Percentiles rank a stretch among this genome's conserved stretches.
phyloP scores from a whole-genome alignment of 2,329 filamentous ascomycete genomes.

The Sporothrix euskadiensis region DNA sequence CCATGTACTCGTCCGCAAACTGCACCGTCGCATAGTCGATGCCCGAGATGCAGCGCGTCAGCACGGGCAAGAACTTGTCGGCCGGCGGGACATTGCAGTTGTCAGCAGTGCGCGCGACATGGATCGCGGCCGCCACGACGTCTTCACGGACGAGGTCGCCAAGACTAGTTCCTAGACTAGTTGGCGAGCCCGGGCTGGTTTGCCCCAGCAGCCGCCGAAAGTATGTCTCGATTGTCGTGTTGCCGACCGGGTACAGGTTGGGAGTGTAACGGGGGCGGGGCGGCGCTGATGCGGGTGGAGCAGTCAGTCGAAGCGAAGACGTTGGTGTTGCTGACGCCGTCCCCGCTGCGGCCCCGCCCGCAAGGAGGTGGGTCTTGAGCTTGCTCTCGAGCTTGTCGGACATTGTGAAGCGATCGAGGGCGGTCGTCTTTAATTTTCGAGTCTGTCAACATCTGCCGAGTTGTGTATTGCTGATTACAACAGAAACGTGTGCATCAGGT shows the following conservation, averaged over 20 bases:
- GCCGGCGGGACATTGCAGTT: background rate
- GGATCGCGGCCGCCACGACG: slow-evolving; percentile 17
- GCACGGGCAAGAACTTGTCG: background rate
- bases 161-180: too few relatives aligned
- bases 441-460: background rate
- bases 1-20: slow-evolving; percentile 13
- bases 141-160: background rate
- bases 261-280: background rate
- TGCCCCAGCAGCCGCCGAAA: slow-evolving; percentile 1
- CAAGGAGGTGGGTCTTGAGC: background rate
- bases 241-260: slow-evolving; percentile 16
- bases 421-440: background rate
- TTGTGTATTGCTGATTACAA: background rate
- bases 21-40: background rate
- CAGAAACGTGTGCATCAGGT: background rate
- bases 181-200: too few relatives aligned
- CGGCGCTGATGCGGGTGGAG: background rate
- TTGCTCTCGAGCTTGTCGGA: background rate
- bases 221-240: slow-evolving; percentile 19
- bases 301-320: background rate
- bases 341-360: background rate
- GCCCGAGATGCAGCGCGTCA: slow-evolving; percentile 15
- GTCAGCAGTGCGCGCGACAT: background rate
- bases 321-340: background rate
- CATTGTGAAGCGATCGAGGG: background rate